Evolutionary conservation across 2,329 filamentous ascomycete species (phyloP), one percentile per base, ranked within the genome.

Genomic region (Blumeriella jaapii): DNA sequence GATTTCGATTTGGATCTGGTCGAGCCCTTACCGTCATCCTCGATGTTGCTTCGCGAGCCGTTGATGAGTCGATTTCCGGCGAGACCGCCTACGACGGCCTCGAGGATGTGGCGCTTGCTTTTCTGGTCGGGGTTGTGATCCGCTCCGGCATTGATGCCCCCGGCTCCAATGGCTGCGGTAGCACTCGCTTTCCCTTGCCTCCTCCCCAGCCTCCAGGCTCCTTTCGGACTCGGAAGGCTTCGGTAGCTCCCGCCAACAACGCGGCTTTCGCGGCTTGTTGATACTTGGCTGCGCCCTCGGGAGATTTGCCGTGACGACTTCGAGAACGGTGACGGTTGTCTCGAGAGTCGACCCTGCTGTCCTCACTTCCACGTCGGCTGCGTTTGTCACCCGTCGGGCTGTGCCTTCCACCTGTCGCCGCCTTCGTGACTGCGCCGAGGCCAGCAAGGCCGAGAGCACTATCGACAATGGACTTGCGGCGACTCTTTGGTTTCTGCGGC

Each of bases 181-280:
- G 71, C 41, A 96, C 74, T 34, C 89, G 84, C 64, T 86, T 91
- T 47, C 86, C 84, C 62, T 95, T 95, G 44, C 83, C 81, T 23
- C 87, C 89, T 45, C 78, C 81, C 86, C 87, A 95, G 27, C 79
- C 74, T 36, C 89, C 89, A 2, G 85, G 82, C 44, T 91, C 82
- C 52, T 89, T 93, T 56, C 87, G 78, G 38, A 86, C 78, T 42
- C 84, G 80, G 68, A 93, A 93, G 26, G 89, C 89, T 59, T 95
- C 87, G 36, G 86, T 82, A 25, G 87, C 89, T 50, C 86, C 89
- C 18, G 89, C 87, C 29, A 93, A 72, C 24, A 95, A 67, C 13
- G 87, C 91, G 20, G 89, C 87, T 65, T 91, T 89, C 56, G 87
- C 84, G 20, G 86, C 86, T 60, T 94, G 85, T 47, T 86, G 77